Conservation (phyloP, 2,329 filamentous ascomycete species). For the Elsinoe necatrix region DNA sequence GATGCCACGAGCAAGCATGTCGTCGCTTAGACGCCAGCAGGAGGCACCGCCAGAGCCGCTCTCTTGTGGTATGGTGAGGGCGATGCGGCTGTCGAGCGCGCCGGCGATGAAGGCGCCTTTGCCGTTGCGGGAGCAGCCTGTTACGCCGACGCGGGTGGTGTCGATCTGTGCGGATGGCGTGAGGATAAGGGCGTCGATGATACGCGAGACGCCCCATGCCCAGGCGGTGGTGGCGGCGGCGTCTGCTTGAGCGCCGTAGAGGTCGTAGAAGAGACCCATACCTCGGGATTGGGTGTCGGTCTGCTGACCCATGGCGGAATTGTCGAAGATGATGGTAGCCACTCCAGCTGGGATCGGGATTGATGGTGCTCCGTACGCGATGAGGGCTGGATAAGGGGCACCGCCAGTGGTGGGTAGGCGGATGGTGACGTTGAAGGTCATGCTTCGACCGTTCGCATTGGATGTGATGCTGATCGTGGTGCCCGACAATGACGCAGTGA, state of each 20-base stretch:
- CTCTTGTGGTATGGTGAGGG: constrained; percentile 54
- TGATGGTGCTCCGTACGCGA: constrained; percentile 47
- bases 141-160: constrained; percentile 42
- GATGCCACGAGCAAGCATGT: constrained; percentile 34
- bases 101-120: constrained; percentile 57
- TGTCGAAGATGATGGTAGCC: constrained; percentile 51
- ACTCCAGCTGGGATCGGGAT: constrained; percentile 49
- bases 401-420: constrained; percentile 35
- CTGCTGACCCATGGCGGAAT: constrained; percentile 50
- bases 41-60: constrained; percentile 52
- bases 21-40: constrained; percentile 50
- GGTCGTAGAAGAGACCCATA: constrained; percentile 50
- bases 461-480: constrained; percentile 30
- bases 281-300: constrained; percentile 40
- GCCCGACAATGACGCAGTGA: constrained; percentile 28
- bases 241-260: constrained; percentile 48
- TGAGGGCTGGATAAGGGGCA: constrained; percentile 49
- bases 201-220: constrained; percentile 54
- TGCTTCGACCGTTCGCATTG: constrained; percentile 28
- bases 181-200: constrained; percentile 51
- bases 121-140: constrained; percentile 56
- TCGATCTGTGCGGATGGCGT: constrained; percentile 40
- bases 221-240: constrained; percentile 54
- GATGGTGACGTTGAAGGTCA: constrained; percentile 32
- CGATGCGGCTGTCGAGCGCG: constrained; percentile 51